A percentile compares a stretch with the other conserved stretches of the same genome.
Evolutionary conservation across 495 filamentous ascomycete genomes (phyloP).

Genomic region (Tuber calosporum): DNA sequence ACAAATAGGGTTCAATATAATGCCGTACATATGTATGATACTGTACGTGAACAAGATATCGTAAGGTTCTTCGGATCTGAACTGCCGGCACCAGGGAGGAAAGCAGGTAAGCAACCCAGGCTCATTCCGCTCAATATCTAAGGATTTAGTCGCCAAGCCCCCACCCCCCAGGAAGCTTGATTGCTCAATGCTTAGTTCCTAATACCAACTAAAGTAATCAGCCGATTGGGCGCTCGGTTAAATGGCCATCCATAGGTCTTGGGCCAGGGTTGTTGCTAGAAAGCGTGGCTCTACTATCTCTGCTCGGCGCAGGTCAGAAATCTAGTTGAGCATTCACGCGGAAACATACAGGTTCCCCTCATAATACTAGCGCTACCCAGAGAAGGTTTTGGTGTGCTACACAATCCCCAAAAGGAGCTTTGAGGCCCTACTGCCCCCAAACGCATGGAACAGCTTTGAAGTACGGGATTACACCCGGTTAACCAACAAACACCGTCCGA

Average conservation of each 20-base stretch:
- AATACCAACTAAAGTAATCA: background rate
- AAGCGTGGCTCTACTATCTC: background rate
- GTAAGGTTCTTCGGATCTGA: background rate
- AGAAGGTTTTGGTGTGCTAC: background rate
- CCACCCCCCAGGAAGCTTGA: background rate
- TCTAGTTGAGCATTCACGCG: background rate
- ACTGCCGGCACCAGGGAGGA: background rate
- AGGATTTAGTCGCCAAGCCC: background rate
- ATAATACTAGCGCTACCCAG: background rate
- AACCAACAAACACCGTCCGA: background rate
- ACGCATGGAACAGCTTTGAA: background rate
- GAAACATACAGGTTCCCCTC: background rate
- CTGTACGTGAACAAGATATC: background rate
- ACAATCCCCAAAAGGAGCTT: background rate
- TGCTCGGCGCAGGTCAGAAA: background rate
- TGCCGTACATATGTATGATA: background rate
- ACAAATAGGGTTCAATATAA: too few relatives aligned
- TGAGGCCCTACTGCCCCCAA: background rate
- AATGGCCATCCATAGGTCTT: background rate
- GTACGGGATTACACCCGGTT: background rate
- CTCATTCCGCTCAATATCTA: background rate
- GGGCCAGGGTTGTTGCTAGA: background rate
- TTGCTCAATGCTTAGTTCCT: background rate
- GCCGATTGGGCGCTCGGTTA: background rate
- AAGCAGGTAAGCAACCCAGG: background rate